Conservation (phyloP, 78 protist genomes). For the Mastigamoeba balamuthi region DNA sequence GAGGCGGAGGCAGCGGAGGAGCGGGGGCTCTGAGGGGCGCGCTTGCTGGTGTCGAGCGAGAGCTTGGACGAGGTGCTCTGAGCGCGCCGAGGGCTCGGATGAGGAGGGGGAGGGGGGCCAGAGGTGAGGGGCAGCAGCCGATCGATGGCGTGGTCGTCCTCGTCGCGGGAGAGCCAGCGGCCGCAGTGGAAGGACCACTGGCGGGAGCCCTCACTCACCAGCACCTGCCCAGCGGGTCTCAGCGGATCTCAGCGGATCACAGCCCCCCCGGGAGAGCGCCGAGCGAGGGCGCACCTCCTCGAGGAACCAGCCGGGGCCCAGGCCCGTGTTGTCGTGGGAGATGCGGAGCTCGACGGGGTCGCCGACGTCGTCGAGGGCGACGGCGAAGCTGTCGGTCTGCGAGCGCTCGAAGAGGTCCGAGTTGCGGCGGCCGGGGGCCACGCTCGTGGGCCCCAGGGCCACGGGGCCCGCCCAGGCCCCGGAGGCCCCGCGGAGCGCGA, state of each 20-base stretch:
- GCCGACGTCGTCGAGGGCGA: neutral
- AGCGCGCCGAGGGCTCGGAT: too few species aligned
- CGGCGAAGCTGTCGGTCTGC: neutral
- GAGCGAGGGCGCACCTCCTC: neutral
- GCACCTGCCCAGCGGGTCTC: too few species aligned
- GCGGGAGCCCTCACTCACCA: neutral
- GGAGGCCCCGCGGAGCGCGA: neutral
- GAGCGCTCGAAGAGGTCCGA: neutral
- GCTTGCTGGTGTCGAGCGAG: too few species aligned
- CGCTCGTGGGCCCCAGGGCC: neutral
- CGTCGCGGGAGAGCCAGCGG: neutral
- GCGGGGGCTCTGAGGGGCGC: too few species aligned
- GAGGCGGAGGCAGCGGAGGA: too few species aligned
- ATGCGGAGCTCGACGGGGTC: neutral
- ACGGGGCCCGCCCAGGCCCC: too few species aligned
- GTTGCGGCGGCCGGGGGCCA: neutral
- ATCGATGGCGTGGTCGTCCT: too few species aligned
- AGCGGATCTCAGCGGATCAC: too few species aligned
- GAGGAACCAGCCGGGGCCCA: neutral
- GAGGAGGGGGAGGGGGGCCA: too few species aligned
- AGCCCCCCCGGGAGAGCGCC: too few species aligned
- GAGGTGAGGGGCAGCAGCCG: too few species aligned
- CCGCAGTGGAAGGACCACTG: neutral
- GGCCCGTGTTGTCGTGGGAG: neutral
- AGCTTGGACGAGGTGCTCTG: too few species aligned